Percentiles rank a stretch among this genome's conserved stretches.
These are phyloP conservation scores for Paraphoma chrysanthemicola DNA, from an alignment of 2,329 filamentous ascomycete genomes.

Conservation along the genomic window DNA sequence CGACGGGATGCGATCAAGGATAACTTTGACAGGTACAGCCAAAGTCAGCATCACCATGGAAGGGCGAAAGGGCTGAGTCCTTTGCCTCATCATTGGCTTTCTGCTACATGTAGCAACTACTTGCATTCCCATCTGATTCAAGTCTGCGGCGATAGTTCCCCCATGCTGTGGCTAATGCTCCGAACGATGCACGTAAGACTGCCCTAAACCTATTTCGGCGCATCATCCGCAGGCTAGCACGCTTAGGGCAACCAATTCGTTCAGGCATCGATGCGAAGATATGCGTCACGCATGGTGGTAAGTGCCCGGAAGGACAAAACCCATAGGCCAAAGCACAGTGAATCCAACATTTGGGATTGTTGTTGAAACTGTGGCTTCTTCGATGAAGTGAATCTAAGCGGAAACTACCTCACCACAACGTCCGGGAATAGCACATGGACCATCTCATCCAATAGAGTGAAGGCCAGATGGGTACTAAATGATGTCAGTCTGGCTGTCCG, in stretches of 20 bases:
- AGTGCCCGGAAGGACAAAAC: no score
- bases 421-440: conserved; percentile 54
- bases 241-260: background rate
- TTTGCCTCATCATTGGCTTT: background rate
- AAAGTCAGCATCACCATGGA: background rate
- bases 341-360: no score
- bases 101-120: background rate
- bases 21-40: no score
- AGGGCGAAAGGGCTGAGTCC: background rate
- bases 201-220: background rate
- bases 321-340: no score
- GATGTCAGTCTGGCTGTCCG: conserved; percentile 24
- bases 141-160: background rate
- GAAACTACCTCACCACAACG: conserved; percentile 21
- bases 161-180: background rate
- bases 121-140: background rate
- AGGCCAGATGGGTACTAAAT: conserved; percentile 57
- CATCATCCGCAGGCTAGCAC: background rate
- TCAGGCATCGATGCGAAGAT: background rate
- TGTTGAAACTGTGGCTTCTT: no score
- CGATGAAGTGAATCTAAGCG: background rate
- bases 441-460: conserved; percentile 58
- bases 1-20: no score
- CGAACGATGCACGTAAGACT: background rate
- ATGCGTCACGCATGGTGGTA: no score